These are phyloP conservation scores for Carex kokanica DNA, from an alignment of 176 grass and related monocot genomes.

Conservation along the genomic window DNA sequence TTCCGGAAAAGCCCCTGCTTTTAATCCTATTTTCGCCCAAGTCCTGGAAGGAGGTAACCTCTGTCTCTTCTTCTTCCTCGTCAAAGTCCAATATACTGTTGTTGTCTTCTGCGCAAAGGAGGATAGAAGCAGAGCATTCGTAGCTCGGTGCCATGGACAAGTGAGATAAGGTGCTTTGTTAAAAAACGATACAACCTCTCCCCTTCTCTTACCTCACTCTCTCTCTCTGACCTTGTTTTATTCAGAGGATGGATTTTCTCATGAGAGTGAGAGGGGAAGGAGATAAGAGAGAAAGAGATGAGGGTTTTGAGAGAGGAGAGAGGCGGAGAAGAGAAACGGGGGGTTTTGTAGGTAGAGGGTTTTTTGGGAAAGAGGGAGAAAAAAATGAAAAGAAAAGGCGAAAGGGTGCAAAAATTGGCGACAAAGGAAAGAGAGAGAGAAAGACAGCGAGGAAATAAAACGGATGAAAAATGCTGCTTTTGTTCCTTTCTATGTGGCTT, in stretches of 20 bases:
- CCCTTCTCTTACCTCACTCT: neutral
- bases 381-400: constrained; percentile 29
- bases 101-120: constrained; percentile 85
- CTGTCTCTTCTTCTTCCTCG: constrained; percentile 34
- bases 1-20: constrained; percentile 21
- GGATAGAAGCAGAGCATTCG: constrained; percentile 59
- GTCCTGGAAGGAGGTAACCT: neutral
- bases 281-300: neutral
- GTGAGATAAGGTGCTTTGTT: neutral
- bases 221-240: constrained; percentile 13
- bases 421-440: constrained; percentile 26
- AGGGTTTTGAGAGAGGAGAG: constrained; percentile 19
- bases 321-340: constrained; percentile 2
- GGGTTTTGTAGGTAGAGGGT: constrained; percentile 31
- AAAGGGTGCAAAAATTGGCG: constrained; percentile 32
- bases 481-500: constrained; percentile 31
- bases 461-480: constrained; percentile 28
- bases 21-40: constrained; percentile 12
- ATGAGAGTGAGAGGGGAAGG: neutral
- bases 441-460: constrained; percentile 6
- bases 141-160: constrained; percentile 57
- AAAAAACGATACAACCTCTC: neutral
- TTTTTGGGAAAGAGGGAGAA: constrained; percentile 36
- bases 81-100: constrained; percentile 56
- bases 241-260: constrained; percentile 22